Conservation (phyloP, 169 alveolate genomes). For the Cryptosporidium ubiquitum region DNA sequence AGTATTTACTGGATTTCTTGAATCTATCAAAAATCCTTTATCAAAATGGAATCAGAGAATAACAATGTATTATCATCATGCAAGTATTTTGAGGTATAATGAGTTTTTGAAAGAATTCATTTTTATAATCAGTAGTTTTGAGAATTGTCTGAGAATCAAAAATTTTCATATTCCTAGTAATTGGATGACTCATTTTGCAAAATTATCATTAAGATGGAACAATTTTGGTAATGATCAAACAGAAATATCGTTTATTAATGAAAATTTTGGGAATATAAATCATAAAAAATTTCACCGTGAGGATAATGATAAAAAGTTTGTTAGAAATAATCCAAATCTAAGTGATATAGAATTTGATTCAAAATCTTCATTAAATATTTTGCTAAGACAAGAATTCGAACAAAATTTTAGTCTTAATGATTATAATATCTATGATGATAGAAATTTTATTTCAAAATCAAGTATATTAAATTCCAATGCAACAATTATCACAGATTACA, state of each 20-base stretch:
- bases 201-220: constrained; percentile 66
- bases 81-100: constrained; percentile 56
- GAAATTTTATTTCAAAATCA: constrained; percentile 18
- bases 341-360: not conserved
- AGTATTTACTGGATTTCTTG: constrained; percentile 46
- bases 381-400: constrained; percentile 23
- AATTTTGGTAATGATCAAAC: constrained; percentile 29
- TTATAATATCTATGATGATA: constrained; percentile 3
- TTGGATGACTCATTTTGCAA: constrained; percentile 67
- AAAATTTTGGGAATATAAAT: not conserved
- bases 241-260: not conserved
- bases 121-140: constrained; percentile 23
- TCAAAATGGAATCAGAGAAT: constrained; percentile 59
- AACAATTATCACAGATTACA: not conserved
- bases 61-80: constrained; percentile 38
- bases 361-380: constrained; percentile 15
- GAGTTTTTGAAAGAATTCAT: constrained; percentile 43
- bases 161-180: constrained; percentile 51
- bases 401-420: not conserved
- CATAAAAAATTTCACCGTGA: not conserved
- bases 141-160: constrained; percentile 21
- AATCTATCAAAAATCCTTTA: constrained; percentile 36
- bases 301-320: not conserved
- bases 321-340: not conserved
- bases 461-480: not conserved